Conservation (phyloP, 2,329 filamentous ascomycete species). For the Penicillium sp. region DNA sequence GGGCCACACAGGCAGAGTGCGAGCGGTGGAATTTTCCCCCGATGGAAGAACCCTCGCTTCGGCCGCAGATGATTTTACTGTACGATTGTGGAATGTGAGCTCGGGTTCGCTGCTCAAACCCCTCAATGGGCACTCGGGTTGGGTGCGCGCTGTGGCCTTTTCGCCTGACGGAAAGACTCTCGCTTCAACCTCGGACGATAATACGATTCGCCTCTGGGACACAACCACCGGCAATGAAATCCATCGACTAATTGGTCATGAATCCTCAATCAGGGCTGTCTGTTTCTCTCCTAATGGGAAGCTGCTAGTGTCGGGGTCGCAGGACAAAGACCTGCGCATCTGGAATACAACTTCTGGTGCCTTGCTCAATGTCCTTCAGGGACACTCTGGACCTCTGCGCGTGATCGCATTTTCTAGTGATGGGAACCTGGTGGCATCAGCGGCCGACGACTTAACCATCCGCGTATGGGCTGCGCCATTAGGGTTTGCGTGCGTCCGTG, state of each 20-base stretch:
- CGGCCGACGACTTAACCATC: slow-evolving; percentile 11
- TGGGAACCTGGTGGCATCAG: slow-evolving; percentile 5
- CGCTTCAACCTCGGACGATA: slow-evolving; percentile 9
- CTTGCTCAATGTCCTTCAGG: slow-evolving; percentile 1
- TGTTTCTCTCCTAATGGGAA: slow-evolving; percentile 8
- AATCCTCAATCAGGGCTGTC: slow-evolving; percentile 5
- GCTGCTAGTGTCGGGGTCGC: slow-evolving; percentile 6
- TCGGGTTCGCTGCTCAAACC: slow-evolving; percentile 1
- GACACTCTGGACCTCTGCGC: slow-evolving; percentile 7
- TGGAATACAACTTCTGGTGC: slow-evolving; percentile 9
- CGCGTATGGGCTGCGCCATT: slow-evolving; percentile 4
- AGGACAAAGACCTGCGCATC: slow-evolving; percentile 9
- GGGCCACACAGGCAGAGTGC: slow-evolving; percentile 10
- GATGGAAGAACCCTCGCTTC: slow-evolving; percentile 10
- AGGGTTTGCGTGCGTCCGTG: background rate
- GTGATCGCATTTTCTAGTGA: slow-evolving; percentile 2
- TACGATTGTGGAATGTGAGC: slow-evolving; percentile 9
- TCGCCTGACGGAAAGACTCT: slow-evolving; percentile 6
- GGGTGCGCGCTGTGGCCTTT: slow-evolving; percentile 12
- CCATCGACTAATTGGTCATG: background rate
- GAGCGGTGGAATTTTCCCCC: slow-evolving; percentile 9
- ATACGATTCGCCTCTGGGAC: slow-evolving; percentile 8
- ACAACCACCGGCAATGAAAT: background rate
- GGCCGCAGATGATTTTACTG: slow-evolving; percentile 9
- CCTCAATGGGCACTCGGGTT: slow-evolving; percentile 4